Percentiles rank a stretch among this genome's conserved stretches.
These are phyloP conservation scores for Diaporthe helianthi DNA, from an alignment of 2,329 filamentous ascomycete genomes.

Conservation along the genomic window DNA sequence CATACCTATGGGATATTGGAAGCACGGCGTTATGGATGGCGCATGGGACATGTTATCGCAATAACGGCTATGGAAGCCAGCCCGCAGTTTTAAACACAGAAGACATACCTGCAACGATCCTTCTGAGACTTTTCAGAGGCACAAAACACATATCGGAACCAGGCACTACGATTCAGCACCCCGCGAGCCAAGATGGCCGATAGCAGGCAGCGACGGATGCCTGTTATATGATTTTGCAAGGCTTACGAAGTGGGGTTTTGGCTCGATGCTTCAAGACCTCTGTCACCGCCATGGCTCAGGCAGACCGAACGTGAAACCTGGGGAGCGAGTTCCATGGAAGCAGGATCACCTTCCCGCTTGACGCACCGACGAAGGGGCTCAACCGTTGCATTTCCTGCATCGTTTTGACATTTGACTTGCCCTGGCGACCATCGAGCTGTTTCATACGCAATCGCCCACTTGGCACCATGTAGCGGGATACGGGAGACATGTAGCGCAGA, in stretches of 20 bases:
- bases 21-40: slow-evolving; percentile 31
- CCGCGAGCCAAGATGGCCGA: neutral
- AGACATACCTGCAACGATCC: neutral
- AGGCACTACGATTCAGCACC: neutral
- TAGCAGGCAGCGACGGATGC: too few relatives aligned
- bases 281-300: neutral
- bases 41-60: neutral
- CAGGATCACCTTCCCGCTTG: neutral
- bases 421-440: neutral
- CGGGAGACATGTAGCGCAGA: neutral
- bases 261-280: too few relatives aligned
- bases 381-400: too few relatives aligned
- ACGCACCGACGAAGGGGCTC: neutral
- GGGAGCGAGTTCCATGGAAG: too few relatives aligned
- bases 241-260: neutral
- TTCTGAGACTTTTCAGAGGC: neutral
- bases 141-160: neutral
- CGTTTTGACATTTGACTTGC: neutral
- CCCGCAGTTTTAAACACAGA: neutral
- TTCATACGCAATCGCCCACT: too few relatives aligned
- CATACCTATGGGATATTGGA: neutral
- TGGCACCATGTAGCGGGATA: neutral
- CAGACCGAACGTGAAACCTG: neutral
- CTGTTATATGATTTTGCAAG: neutral
- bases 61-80: neutral